A percentile compares a stretch with the other conserved stretches of the same genome.
Conservation (phyloP, 805 yeast genomes). For the Teunomyces gatunensis region DNA sequence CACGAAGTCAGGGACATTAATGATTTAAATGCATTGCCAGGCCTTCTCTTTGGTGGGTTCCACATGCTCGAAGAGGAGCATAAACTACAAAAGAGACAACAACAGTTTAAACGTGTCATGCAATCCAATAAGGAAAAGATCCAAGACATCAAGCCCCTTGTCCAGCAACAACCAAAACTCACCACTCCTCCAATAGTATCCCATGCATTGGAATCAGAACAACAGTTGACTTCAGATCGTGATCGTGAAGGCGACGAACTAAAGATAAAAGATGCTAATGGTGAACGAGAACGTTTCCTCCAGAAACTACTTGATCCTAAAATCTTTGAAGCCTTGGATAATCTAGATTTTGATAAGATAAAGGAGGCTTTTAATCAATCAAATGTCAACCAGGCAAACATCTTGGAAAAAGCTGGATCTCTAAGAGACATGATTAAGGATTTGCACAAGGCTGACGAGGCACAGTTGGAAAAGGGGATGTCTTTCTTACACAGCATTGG, state of each 20-base stretch:
- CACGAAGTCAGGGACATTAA: conserved; percentile 39
- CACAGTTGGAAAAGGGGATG: conserved; percentile 24
- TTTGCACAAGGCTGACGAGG: conserved; percentile 24
- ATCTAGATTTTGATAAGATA: conserved; percentile 23
- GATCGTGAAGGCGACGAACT: conserved; percentile 1
- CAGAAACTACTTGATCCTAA: conserved; percentile 26
- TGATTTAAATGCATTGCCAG: conserved; percentile 35
- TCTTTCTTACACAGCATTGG: conserved; percentile 23
- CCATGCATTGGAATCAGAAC: neutral
- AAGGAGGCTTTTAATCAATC: conserved; percentile 12
- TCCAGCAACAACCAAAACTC: neutral
- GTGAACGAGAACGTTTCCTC: conserved; percentile 13
- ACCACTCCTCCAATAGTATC: neutral
- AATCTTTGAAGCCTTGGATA: conserved; percentile 25
- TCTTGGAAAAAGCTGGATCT: conserved; percentile 25
- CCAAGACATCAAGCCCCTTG: neutral
- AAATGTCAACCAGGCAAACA: conserved; percentile 15
- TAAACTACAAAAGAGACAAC: conserved; percentile 26
- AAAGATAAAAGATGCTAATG: conserved; percentile 1
- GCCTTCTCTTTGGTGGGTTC: conserved; percentile 34
- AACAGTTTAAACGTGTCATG: conserved; percentile 3
- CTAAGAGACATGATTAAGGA: conserved; percentile 24
- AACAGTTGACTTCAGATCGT: neutral
- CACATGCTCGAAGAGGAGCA: conserved; percentile 35
- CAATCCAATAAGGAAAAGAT: neutral